A percentile compares a stretch with the other conserved stretches of the same genome.
phyloP scores from a whole-genome alignment of 495 filamentous ascomycete species.

The Trichoderma reesei region DNA sequence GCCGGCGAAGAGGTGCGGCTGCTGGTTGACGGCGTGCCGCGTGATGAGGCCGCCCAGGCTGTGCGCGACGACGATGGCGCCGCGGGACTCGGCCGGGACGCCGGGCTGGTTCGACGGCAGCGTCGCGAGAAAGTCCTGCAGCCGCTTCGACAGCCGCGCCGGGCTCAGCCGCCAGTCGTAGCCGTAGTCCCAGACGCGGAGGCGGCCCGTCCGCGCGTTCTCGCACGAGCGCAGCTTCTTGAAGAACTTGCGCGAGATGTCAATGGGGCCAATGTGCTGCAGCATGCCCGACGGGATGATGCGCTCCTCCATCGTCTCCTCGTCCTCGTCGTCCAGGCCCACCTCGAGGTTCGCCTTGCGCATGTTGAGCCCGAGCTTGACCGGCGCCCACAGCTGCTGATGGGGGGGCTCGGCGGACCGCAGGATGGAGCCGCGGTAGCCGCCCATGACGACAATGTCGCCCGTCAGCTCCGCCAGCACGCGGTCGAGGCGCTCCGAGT shows the following conservation, averaged over 20 bases:
- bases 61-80: conserved; percentile 78
- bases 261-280: conserved; percentile 81
- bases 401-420: conserved; percentile 75
- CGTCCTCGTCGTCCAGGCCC: conserved; percentile 72
- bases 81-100: conserved; percentile 40
- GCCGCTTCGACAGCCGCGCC: conserved; percentile 55
- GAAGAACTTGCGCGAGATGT: conserved; percentile 74
- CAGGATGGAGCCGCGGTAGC: conserved; percentile 81
- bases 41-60: conserved; percentile 85
- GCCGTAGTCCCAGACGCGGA: conserved; percentile 82
- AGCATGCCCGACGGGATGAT: conserved; percentile 82
- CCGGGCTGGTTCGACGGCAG: conserved; percentile 62
- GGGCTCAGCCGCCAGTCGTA: conserved; percentile 95
- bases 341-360: conserved; percentile 89
- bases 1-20: conserved; percentile 78
- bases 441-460: conserved; percentile 82
- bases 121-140: conserved; percentile 61
- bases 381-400: conserved; percentile 82
- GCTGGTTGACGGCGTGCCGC: conserved; percentile 78
- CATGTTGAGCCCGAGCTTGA: conserved; percentile 88
- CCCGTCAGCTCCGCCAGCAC: conserved; percentile 65
- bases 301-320: conserved; percentile 70
- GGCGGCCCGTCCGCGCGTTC: conserved; percentile 57
- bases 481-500: conserved; percentile 40
- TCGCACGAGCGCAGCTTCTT: conserved; percentile 65